Conservation (phyloP, 371 early-diverging fungal species). For the Mucor circinelloides region DNA sequence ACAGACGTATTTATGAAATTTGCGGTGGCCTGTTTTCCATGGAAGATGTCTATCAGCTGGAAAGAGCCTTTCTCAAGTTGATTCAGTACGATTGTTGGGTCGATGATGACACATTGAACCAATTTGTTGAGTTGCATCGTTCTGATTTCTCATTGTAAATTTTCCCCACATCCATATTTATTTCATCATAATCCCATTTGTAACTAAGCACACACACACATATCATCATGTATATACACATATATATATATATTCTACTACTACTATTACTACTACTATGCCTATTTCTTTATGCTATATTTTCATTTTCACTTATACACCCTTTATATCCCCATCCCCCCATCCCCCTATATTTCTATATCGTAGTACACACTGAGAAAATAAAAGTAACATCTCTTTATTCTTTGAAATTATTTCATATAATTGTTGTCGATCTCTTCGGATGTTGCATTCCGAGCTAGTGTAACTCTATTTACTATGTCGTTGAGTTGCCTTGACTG, state of each 20-base stretch:
- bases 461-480: not conserved
- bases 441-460: not conserved
- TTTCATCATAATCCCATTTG: not conserved
- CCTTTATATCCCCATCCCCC: not conserved
- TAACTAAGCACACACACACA: not conserved
- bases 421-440: not conserved
- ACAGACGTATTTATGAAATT: slow-evolving; percentile 38
- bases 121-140: slow-evolving; percentile 36
- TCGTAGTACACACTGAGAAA: not conserved
- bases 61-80: slow-evolving; percentile 48
- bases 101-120: slow-evolving; percentile 35
- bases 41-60: slow-evolving; percentile 41
- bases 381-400: not conserved
- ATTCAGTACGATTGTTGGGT: slow-evolving; percentile 50
- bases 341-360: not conserved
- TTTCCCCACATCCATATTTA: not conserved
- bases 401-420: not conserved
- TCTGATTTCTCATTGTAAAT: slow-evolving; percentile 39
- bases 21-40: slow-evolving; percentile 40
- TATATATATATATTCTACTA: too few relatives aligned
- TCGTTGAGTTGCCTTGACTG: slow-evolving; percentile 2
- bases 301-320: not conserved
- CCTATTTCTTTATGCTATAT: not conserved
- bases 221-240: not conserved
- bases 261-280: too few relatives aligned